Base-by-base conservation (phyloP, 129 eudicot genomes). In the Flaveria sonorensis region DNA sequence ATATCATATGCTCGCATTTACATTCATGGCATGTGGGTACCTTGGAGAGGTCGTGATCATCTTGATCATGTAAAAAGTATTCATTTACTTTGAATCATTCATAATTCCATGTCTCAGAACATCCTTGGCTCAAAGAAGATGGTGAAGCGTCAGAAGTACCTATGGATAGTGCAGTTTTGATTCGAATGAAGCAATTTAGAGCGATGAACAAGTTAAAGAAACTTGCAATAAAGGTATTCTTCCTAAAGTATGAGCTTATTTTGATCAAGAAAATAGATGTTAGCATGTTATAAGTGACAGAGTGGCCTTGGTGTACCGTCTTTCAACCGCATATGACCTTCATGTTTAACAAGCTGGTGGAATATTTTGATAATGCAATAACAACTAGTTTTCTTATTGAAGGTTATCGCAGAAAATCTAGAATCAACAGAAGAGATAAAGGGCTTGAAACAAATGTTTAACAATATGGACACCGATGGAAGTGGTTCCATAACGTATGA, bases 191-290 rank as follows among this genome's bases (percentile, higher is more conserved):
- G 87, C 98, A 93, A 61, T 93, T 93, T 73, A 87, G 97, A 86
- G 93, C 96, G 50, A 93, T 93, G 98, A 93, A 93, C 86, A 93
- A 93, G 86, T 76, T 93, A 69, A 91, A 93, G 79, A 93, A 89
- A 79, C 93, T 91, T 9, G 98, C 97, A 68, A 74, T 94, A 23
- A 90, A 85, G 98, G 98, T 90, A 86, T 69, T 18, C 10, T 47
- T 62, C 67, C 39, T 39, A 72, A 11, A 69, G 3, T 3, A 36
- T 36, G 40, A 36, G 40, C 40, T 5, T 36, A 36, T 36, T 36
- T 36, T 36, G 10, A 16, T 68, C 52, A 68, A 18, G 47, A 42
- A 55, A 52, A 53, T 7, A 15, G 14, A 52, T 51, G 3, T 36
- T 50, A 4, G 42, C 46, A 39, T 73, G 14, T 57, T 48, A 23